These are phyloP conservation scores for Xenoacremonium recifei DNA, from an alignment of 2,329 filamentous ascomycete genomes.

Conservation along the genomic window DNA sequence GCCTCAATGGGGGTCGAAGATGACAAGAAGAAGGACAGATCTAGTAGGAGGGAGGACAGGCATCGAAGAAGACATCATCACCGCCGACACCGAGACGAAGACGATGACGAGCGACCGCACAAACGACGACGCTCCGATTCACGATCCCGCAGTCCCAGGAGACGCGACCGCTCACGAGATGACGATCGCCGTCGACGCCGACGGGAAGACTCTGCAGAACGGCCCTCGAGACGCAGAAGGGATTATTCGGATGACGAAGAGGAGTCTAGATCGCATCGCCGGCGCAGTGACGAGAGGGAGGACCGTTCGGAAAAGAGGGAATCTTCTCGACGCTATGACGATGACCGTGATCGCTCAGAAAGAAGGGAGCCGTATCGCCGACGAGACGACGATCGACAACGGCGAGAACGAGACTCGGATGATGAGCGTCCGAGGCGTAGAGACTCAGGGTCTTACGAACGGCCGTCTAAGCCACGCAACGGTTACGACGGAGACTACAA, in stretches of 20 bases:
- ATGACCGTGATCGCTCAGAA: slow-evolving; percentile 6
- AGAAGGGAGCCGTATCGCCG: slow-evolving; percentile 9
- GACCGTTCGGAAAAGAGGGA: slow-evolving; percentile 6
- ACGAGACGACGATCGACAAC: slow-evolving; percentile 31
- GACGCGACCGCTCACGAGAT: slow-evolving; percentile 29
- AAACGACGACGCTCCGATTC: slow-evolving; percentile 46
- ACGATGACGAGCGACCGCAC: slow-evolving; percentile 36
- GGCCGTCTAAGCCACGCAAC: slow-evolving; percentile 5
- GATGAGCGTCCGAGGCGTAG: slow-evolving; percentile 32
- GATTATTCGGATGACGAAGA: slow-evolving; percentile 19
- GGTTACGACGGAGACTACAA: slow-evolving; percentile 7
- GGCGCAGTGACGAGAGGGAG: slow-evolving; percentile 17
- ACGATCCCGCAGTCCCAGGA: slow-evolving; percentile 42
- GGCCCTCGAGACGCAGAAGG: slow-evolving; percentile 15
- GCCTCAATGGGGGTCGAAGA: slow-evolving; percentile 59
- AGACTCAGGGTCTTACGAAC: slow-evolving; percentile 9
- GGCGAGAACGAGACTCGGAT: slow-evolving; percentile 21
- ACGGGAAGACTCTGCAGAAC: slow-evolving; percentile 25
- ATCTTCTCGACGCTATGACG: slow-evolving; percentile 8
- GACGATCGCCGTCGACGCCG: slow-evolving; percentile 22
- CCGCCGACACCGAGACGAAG: slow-evolving; percentile 40
- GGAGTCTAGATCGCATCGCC: slow-evolving; percentile 13
- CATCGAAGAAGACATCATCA: slow-evolving; percentile 43
- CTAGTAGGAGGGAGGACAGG: slow-evolving; percentile 28
- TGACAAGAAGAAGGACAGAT: slow-evolving; percentile 42